phyloP scores from a whole-genome alignment of 106 monocot species.

The Iris macrosiphon region DNA sequence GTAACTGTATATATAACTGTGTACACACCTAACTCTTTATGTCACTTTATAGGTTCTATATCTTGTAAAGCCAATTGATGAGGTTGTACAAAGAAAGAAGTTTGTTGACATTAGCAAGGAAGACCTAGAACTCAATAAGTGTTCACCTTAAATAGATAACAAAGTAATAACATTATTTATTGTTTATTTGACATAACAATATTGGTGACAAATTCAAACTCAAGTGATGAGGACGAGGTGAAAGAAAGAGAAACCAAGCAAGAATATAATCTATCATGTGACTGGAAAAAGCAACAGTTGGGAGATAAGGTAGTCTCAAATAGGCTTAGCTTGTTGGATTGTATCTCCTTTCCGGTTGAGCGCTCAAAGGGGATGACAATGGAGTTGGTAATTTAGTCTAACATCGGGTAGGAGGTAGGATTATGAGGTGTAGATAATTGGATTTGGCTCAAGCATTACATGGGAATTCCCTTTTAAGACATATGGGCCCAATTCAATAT shows the following conservation, averaged over 20 bases:
- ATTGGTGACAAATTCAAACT: not conserved
- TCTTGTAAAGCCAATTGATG: constrained; percentile 87
- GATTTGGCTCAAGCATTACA: no score
- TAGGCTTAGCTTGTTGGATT: no score
- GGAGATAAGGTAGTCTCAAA: constrained; percentile 90
- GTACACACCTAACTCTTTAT: no score
- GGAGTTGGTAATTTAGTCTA: no score
- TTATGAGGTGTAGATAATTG: no score
- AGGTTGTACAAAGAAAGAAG: constrained; percentile 89
- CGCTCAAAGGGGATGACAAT: no score
- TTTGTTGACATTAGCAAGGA: constrained; percentile 98
- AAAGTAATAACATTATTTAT: not conserved
- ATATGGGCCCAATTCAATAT: no score
- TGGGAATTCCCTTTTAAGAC: no score
- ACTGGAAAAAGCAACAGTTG: constrained; percentile 88
- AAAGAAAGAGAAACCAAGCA: constrained; percentile 72
- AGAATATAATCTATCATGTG: constrained; percentile 73
- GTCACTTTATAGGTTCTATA: constrained; percentile 57
- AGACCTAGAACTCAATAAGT: constrained; percentile 75
- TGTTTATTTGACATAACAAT: no score
- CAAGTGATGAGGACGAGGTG: constrained; percentile 82
- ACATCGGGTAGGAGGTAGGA: no score
- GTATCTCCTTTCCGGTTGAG: no score
- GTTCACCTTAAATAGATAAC: no score
- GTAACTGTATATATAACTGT: not conserved